Conservation (phyloP, 2,329 filamentous ascomycete species). For the Botrytis pseudocinerea region DNA sequence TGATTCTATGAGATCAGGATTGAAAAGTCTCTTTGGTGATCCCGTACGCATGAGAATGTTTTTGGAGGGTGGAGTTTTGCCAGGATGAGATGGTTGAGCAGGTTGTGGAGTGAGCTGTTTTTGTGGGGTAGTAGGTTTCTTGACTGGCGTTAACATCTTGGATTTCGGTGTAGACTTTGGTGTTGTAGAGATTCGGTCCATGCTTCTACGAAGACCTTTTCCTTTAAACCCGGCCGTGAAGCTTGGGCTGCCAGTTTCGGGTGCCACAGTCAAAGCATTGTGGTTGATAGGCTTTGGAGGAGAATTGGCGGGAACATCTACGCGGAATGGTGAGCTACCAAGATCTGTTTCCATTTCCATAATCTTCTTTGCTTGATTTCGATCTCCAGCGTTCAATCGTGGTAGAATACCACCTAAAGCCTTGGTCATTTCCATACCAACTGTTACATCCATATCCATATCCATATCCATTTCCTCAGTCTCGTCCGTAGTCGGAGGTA, state of each 20-base stretch:
- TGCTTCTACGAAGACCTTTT: conserved; percentile 52
- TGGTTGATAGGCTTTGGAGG: conserved; percentile 42
- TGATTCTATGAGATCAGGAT: conserved; percentile 44
- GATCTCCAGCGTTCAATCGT: conserved; percentile 44
- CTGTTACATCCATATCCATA: conserved; percentile 43
- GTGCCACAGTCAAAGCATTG: conserved; percentile 45
- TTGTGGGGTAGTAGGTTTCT: conserved; percentile 43
- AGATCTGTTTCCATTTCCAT: conserved; percentile 60
- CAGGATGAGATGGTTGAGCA: conserved; percentile 48
- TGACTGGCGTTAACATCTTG: conserved; percentile 38
- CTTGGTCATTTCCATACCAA: conserved; percentile 65
- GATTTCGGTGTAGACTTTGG: conserved; percentile 35
- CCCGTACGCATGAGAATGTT: conserved; percentile 49
- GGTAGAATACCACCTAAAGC: conserved; percentile 57
- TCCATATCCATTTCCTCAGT: conserved; percentile 41
- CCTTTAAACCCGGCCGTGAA: conserved; percentile 53
- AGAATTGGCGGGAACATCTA: conserved; percentile 40
- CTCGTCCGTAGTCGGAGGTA: conserved; percentile 47
- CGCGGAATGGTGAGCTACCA: conserved; percentile 48
- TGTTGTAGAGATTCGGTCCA: conserved; percentile 46
- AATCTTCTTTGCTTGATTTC: conserved; percentile 53
- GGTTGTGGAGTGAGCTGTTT: conserved; percentile 48
- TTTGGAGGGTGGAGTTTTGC: conserved; percentile 51
- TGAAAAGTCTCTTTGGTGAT: conserved; percentile 51
- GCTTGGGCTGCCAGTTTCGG: conserved; percentile 55